Evolutionary conservation across 1,284 basidiomycete genomes (phyloP), one percentile per base, ranked within the genome.

Genomic region (Rhodotorula sp.): DNA sequence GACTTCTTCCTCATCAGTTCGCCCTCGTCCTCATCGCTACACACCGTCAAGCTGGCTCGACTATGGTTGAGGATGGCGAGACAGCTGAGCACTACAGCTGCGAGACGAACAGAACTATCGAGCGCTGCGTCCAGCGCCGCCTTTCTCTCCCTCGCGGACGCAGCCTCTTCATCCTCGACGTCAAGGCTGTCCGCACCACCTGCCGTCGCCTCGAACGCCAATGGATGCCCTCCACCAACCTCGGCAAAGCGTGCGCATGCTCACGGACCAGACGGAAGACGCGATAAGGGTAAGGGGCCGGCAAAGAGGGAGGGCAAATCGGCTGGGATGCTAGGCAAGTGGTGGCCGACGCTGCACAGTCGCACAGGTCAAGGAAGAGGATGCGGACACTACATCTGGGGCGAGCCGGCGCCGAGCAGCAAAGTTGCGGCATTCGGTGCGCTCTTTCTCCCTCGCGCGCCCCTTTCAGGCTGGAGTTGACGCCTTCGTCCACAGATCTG

Each of bases 401-500:
- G 63, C 15, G 0, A 47, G 9, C 67, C 70, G 1, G 7, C n/a
- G 8, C 40, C 58, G 22, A 30, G 40, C 4, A n/a, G 18, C 44
- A 68, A 64, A n/a, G 44, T 71, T 16, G 70, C 70, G 5, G 70
- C 70, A 2, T 69, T 69, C 40, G 70, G 66, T 67, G 37, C 40
- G 67, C 28, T 40, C 24, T 22, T 37, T 31, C 30, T n/a, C 13
- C 18, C 15, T 26, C 16, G 28, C 34, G 10, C 30, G 9, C 13
- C n/a, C 15, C 4, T 20, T 46, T 31, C 9, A 7, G 4, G 30
- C 54, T 40, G 0, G 20, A 0, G 40, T 34, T 56, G 16, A 56
- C 55, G 13, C 18, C 26, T 15, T 44, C n/a, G 4, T 7, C 20
- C 13, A 22, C 55, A 69, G 68, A 70, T 15, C 28, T 96, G 9